A percentile compares a stretch with the other conserved stretches of the same genome.
Evolutionary conservation across 208 protist genomes (phyloP).

Genomic region (Vickermania ingenoplastis): DNA sequence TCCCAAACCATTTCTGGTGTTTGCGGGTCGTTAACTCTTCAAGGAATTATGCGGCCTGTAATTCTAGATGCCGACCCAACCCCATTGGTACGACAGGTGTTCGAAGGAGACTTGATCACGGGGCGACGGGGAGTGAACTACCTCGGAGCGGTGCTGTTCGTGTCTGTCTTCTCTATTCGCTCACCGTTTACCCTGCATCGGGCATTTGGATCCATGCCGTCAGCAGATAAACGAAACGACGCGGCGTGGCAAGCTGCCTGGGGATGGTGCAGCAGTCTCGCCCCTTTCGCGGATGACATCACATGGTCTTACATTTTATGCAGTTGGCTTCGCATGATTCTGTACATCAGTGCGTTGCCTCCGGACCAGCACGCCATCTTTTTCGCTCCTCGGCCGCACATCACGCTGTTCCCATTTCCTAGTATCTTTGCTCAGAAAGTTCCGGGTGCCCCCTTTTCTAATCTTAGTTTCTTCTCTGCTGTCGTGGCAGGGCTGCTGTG

Average conservation of each 20-base stretch:
- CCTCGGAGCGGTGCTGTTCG: not conserved
- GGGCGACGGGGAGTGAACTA: not conserved
- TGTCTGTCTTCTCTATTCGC: not conserved
- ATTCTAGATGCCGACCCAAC: not conserved
- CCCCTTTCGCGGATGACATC: not conserved
- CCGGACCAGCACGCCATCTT: not conserved
- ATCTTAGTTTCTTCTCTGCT: not conserved
- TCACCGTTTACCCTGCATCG: not conserved
- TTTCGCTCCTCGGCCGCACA: not conserved
- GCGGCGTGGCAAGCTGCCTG: not conserved
- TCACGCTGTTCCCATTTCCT: not conserved
- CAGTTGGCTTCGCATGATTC: not conserved
- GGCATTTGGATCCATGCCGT: not conserved
- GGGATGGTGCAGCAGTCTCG: slow-evolving; percentile 4
- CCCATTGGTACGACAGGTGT: not conserved
- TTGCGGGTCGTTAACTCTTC: not conserved
- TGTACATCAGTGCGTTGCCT: not conserved
- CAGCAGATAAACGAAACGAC: not conserved
- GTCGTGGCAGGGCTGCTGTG: not conserved
- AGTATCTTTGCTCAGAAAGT: not conserved
- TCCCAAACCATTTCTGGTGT: not conserved
- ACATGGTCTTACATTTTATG: not conserved
- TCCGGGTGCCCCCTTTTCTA: not conserved
- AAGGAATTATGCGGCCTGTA: not conserved
- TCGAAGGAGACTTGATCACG: not conserved